Evolutionary conservation across 1,284 basidiomycete genomes (phyloP).

Genomic region (Pseudozyma sp.): DNA sequence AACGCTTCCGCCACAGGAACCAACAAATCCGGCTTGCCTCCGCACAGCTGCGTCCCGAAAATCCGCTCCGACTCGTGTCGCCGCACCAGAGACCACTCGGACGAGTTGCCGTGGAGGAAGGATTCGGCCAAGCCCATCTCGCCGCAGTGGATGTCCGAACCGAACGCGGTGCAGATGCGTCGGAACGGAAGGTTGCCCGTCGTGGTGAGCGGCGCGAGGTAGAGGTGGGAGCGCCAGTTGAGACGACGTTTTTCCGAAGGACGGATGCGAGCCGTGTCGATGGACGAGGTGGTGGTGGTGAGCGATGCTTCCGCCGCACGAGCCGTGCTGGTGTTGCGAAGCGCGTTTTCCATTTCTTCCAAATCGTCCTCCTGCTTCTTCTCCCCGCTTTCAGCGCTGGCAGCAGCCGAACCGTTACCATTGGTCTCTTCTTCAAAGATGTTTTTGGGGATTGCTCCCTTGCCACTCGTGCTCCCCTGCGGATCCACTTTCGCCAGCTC

Average conservation of each 20-base stretch:
- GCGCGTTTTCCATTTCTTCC: constrained; percentile 55
- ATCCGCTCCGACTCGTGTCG: constrained; percentile 83
- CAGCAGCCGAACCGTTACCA: constrained; percentile 71
- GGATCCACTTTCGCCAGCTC: constrained; percentile 29
- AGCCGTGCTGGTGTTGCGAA: constrained; percentile 27
- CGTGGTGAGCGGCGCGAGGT: constrained; percentile 93
- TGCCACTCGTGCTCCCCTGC: constrained; percentile 29
- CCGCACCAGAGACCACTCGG: constrained; percentile 66
- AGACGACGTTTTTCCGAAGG: constrained; percentile 87
- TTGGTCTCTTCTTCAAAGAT: constrained; percentile 9
- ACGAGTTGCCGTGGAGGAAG: constrained; percentile 57
- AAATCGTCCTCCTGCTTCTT: constrained; percentile 39
- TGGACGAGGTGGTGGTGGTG: constrained; percentile 6
- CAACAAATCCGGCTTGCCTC: constrained; percentile 73
- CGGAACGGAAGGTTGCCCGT: constrained; percentile 97
- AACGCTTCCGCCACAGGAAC: constrained; percentile 88
- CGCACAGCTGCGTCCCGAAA: constrained; percentile 86
- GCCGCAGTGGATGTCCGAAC: constrained; percentile 93
- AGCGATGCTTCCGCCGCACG: constrained; percentile 28
- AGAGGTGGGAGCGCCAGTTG: constrained; percentile 85
- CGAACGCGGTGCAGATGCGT: constrained; percentile 84
- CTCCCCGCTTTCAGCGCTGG: constrained; percentile 71
- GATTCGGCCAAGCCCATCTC: constrained; percentile 76
- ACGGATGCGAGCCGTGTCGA: constrained; percentile 74
- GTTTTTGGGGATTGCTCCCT: constrained; percentile 25